These are phyloP conservation scores for Aspergillus steynii DNA, from an alignment of 495 filamentous ascomycete genomes.

Conservation along the genomic window DNA sequence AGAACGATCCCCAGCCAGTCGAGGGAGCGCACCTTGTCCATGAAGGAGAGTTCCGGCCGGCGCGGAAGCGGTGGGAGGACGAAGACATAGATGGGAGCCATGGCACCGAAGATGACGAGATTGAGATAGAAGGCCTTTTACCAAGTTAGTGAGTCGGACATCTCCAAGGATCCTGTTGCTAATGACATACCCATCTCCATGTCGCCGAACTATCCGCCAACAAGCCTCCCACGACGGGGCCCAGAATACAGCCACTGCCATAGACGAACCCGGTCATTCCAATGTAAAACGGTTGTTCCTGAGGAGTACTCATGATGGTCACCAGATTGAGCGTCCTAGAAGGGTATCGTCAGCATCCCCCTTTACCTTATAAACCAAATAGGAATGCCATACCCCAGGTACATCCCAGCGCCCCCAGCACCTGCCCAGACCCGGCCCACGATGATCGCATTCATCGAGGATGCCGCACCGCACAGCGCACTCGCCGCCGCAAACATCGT, in stretches of 20 bases:
- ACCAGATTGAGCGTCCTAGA: neutral
- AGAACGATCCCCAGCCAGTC: neutral
- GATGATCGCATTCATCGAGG: constrained; percentile 31
- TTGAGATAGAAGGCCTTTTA: constrained; percentile 69
- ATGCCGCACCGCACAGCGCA: constrained; percentile 36
- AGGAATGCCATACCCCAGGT: constrained; percentile 42
- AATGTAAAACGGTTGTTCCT: constrained; percentile 49
- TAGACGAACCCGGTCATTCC: constrained; percentile 35
- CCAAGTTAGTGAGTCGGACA: constrained; percentile 39
- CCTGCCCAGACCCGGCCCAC: constrained; percentile 35
- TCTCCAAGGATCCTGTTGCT: constrained; percentile 42
- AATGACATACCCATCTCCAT: neutral
- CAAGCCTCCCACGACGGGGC: constrained; percentile 47
- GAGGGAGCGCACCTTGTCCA: neutral
- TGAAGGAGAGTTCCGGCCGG: neutral
- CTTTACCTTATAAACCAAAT: constrained; percentile 27
- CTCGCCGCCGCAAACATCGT: constrained; percentile 34
- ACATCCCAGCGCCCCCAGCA: constrained; percentile 50
- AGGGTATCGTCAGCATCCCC: neutral
- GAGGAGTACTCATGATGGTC: neutral
- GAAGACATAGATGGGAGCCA: constrained; percentile 17
- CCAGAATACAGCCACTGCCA: constrained; percentile 49
- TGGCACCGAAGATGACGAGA: constrained; percentile 47
- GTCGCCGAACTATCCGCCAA: neutral
- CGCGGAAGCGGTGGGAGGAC: constrained; percentile 10